These are phyloP conservation scores for Chernovozyma aurita DNA, from an alignment of 1,139 yeast genomes.

Conservation along the genomic window DNA sequence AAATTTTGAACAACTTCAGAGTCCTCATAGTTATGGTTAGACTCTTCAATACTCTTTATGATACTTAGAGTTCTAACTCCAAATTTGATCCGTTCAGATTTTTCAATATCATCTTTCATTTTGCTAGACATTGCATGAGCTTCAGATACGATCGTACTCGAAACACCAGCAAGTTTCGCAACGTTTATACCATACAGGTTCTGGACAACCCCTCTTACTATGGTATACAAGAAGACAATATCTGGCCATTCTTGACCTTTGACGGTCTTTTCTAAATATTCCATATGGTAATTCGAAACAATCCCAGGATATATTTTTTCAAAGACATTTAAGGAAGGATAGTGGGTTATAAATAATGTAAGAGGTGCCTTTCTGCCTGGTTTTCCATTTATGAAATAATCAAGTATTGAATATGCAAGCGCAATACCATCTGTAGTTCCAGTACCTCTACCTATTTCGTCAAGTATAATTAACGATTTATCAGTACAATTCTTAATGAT, in stretches of 20 bases:
- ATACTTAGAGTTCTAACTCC: constrained; percentile 4
- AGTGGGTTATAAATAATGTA: constrained; percentile 82
- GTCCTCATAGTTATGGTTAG: background rate
- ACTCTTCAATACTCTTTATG: background rate
- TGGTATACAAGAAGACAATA: constrained; percentile 56
- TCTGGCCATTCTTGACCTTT: constrained; percentile 34
- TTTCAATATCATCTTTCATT: constrained; percentile 30
- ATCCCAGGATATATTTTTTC: constrained; percentile 33
- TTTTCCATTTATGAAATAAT: constrained; percentile 45
- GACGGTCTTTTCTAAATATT: constrained; percentile 47
- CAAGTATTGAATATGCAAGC: constrained; percentile 73
- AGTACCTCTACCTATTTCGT: constrained; percentile 87
- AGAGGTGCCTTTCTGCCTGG: constrained; percentile 40
- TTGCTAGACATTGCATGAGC: constrained; percentile 48
- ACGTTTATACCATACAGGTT: constrained; percentile 78
- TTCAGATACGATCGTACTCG: constrained; percentile 40
- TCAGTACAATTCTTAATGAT: constrained; percentile 44
- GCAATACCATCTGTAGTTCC: constrained; percentile 89
- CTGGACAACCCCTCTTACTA: constrained; percentile 55
- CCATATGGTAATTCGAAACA: constrained; percentile 72
- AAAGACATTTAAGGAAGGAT: constrained; percentile 63
- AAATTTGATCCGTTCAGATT: background rate
- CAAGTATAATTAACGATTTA: constrained; percentile 63
- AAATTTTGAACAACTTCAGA: background rate
- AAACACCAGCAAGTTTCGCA: constrained; percentile 66